These are phyloP conservation scores for Cladophialophora immunda DNA, from an alignment of 2,329 filamentous ascomycete species.

Conservation along the genomic window DNA sequence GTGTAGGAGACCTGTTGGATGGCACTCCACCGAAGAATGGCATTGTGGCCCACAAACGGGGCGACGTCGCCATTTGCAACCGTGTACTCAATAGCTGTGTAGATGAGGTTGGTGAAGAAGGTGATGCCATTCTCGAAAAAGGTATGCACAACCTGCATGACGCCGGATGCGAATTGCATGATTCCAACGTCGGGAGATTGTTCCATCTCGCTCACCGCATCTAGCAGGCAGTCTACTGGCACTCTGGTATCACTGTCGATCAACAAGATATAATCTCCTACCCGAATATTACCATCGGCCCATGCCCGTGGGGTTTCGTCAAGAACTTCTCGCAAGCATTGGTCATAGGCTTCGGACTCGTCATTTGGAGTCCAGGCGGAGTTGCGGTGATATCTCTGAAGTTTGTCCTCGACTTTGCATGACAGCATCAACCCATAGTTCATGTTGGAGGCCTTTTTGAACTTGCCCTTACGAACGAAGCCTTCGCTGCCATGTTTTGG, in stretches of 20 bases:
- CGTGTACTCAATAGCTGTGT: slow-evolving; percentile 75
- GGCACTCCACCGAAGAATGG: slow-evolving; percentile 74
- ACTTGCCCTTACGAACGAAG: slow-evolving; percentile 65
- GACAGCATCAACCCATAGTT: slow-evolving; percentile 73
- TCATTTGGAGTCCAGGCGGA: slow-evolving; percentile 56
- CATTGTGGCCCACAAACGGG: slow-evolving; percentile 81
- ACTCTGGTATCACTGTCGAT: slow-evolving; percentile 76
- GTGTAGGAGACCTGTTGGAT: slow-evolving; percentile 66
- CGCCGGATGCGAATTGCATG: slow-evolving; percentile 75
- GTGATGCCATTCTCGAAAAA: slow-evolving; percentile 81
- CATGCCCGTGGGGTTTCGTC: slow-evolving; percentile 65
- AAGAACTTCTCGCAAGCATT: slow-evolving; percentile 56
- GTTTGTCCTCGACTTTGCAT: slow-evolving; percentile 68
- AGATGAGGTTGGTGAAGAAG: slow-evolving; percentile 82
- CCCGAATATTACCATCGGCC: slow-evolving; percentile 84
- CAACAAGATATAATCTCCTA: slow-evolving; percentile 81
- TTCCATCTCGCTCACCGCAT: slow-evolving; percentile 79
- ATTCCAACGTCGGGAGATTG: slow-evolving; percentile 75
- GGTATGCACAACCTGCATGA: slow-evolving; percentile 77
- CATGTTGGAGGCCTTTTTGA: slow-evolving; percentile 81
- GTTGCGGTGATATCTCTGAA: slow-evolving; percentile 45
- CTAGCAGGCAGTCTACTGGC: slow-evolving; percentile 72
- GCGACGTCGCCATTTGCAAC: slow-evolving; percentile 76
- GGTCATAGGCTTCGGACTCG: slow-evolving; percentile 52
- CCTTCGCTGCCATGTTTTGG: slow-evolving; percentile 68